phyloP scores from a whole-genome alignment of 768 basidiomycete species.

The Filobasidium wieringae region DNA sequence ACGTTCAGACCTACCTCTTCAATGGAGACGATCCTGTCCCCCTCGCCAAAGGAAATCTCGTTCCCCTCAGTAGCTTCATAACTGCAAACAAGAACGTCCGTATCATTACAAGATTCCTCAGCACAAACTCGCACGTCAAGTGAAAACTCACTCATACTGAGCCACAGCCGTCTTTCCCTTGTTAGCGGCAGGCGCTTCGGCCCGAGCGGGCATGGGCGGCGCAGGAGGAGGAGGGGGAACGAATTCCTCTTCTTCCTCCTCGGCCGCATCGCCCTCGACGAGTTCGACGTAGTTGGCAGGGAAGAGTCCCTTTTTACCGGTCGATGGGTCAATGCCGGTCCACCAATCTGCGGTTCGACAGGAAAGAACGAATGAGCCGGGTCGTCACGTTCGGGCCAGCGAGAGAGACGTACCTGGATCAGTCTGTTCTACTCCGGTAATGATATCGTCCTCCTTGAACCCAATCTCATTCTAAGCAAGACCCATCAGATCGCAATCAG shows the following conservation, averaged over 20 bases:
- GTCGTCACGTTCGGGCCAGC: not conserved
- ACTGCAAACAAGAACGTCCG: conserved; percentile 40
- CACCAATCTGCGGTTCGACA: conserved; percentile 55
- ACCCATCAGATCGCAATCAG: conserved; percentile 31
- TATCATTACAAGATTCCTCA: not conserved
- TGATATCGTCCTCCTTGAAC: conserved; percentile 65
- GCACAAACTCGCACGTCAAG: conserved; percentile 54
- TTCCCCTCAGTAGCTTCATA: conserved; percentile 88
- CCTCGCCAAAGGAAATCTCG: conserved; percentile 72
- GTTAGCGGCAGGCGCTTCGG: conserved; percentile 35
- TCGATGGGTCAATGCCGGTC: conserved; percentile 55
- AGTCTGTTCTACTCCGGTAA: conserved; percentile 69
- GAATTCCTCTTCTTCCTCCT: conserved; percentile 20
- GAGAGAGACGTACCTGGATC: conserved; percentile 49
- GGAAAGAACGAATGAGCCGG: not conserved
- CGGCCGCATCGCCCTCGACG: conserved; percentile 43
- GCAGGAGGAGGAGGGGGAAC: conserved; percentile 42
- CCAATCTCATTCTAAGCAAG: conserved; percentile 66
- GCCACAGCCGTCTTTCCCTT: conserved; percentile 39
- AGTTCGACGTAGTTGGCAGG: conserved; percentile 86
- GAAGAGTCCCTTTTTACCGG: conserved; percentile 71
- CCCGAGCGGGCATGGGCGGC: conserved; percentile 41
- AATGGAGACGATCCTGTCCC: conserved; percentile 64
- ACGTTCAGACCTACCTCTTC: conserved; percentile 58
- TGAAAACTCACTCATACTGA: conserved; percentile 52